Base-by-base conservation (phyloP, 108 stramenopile genomes). In the Nannochloropsis gaditana region DNA sequence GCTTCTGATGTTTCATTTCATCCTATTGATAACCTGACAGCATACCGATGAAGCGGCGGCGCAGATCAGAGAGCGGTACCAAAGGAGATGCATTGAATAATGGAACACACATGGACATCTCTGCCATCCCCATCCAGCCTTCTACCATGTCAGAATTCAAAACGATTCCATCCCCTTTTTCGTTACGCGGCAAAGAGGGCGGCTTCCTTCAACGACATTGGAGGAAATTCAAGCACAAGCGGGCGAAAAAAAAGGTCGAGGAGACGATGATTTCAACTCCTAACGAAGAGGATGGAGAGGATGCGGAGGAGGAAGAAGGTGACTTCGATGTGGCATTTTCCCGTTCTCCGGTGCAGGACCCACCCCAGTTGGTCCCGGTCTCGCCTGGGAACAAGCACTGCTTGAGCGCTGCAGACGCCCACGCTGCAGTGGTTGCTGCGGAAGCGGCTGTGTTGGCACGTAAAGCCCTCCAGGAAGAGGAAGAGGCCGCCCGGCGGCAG, bases 121-220 rank as follows among this genome's bases (percentile, higher is more conserved):
- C 31, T 31, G 31, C 31, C 31, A 31, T 31, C 31, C 31, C 31
- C 31, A 31, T 31, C 31, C 31, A 31, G 1, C 31, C 31, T 31
- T 31, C 31, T 31, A 31, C 31, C 31, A 31, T 31, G 31, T 31
- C 31, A 31, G 31, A 31, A 31, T 31, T 31, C 31, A 31, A 31
- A 31, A 31, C 31, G 31, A 31, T 31, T 31, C 31, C 31, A 31
- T 31, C 31, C 0, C 1, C 31, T 31, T 31, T 31, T 31, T 31
- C 31, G 31, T 31, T 31, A 31, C 31, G 31, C 31, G 31, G 31
- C 31, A 31, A 31, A 31, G 31, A 31, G 31, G 31, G 31, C 59
- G n/a, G n/a, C 59, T 73, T 73, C 59, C n/a, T 73, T 73, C 59
- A n/a, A 73, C 59, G 59, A 15, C 59, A n/a, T 15, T 73, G 59